Percentiles rank a stretch among this genome's conserved stretches.
Conservation (phyloP, 331 rosid genomes). For the Saraca asoca region DNA sequence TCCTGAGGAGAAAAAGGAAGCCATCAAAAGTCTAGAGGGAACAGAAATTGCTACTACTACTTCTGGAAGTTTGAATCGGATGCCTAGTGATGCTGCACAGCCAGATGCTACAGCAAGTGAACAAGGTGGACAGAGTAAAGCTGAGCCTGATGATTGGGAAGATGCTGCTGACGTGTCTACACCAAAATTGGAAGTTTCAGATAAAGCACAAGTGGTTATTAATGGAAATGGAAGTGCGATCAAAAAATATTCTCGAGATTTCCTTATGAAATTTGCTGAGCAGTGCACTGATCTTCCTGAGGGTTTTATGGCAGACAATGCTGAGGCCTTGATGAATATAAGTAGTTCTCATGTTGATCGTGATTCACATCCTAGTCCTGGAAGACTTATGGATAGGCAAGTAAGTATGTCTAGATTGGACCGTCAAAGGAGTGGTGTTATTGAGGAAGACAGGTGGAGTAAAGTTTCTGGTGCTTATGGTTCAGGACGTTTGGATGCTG, state of each 20-base stretch:
- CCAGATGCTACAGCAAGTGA: conserved; percentile 38
- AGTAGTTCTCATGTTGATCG: conserved; percentile 52
- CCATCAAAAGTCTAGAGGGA: conserved; percentile 39
- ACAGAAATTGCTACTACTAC: conserved; percentile 45
- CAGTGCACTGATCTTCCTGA: conserved; percentile 62
- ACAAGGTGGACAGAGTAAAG: conserved; percentile 46
- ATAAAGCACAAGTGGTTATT: conserved; percentile 34
- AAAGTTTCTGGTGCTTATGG: conserved; percentile 44
- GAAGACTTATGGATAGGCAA: conserved; percentile 62
- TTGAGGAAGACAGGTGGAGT: conserved; percentile 79
- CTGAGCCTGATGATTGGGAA: conserved; percentile 94
- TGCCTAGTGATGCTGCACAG: conserved; percentile 39
- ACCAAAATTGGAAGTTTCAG: conserved; percentile 62
- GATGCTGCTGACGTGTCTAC: conserved; percentile 84
- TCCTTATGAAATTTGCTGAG: conserved; percentile 66
- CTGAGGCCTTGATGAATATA: conserved; percentile 43
- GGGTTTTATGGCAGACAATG: conserved; percentile 48
- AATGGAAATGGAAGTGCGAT: conserved; percentile 53
- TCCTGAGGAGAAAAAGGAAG: conserved; percentile 83
- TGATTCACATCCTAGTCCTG: conserved; percentile 61
- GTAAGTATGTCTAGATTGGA: conserved; percentile 63
- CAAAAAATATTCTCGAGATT: conserved; percentile 84
- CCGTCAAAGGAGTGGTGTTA: conserved; percentile 63
- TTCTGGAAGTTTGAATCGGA: conserved; percentile 44
- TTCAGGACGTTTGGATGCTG: conserved; percentile 60